Conservation (phyloP, 805 yeast species). For the Ogataea sp. region DNA sequence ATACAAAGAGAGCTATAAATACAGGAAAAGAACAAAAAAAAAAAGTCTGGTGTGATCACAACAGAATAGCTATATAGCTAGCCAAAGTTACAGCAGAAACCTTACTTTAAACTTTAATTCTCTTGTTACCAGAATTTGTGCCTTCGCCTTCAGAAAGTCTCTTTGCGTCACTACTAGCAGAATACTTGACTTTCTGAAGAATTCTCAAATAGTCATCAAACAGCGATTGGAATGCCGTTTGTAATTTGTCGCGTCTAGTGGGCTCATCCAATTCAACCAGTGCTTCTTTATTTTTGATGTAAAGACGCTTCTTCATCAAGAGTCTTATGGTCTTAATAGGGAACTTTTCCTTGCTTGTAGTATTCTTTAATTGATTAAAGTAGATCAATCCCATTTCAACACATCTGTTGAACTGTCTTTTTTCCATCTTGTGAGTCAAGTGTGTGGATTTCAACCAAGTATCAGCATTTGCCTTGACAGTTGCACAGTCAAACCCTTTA, state of each 20-base stretch:
- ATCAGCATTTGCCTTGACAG: conserved; percentile 14
- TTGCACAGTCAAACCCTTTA: conserved; percentile 1
- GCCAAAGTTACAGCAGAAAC: too few relatives aligned
- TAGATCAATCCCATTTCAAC: conserved; percentile 65
- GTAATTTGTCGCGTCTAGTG: conserved; percentile 61
- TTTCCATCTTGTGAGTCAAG: conserved; percentile 49
- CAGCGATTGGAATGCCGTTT: conserved; percentile 62
- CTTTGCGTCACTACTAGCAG: conserved; percentile 11
- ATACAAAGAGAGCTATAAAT: too few relatives aligned
- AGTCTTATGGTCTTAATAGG: conserved; percentile 36
- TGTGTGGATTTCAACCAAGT: conserved; percentile 36
- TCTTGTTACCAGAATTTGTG: background rate
- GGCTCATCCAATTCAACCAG: conserved; percentile 55
- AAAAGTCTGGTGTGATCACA: too few relatives aligned
- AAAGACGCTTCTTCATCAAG: conserved; percentile 68
- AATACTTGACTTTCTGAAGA: conserved; percentile 22
- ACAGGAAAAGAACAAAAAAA: too few relatives aligned
- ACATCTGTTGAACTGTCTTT: conserved; percentile 69
- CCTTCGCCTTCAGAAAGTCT: background rate
- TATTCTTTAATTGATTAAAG: conserved; percentile 20
- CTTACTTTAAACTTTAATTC: too few relatives aligned
- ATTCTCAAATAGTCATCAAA: conserved; percentile 67
- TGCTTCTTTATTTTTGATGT: conserved; percentile 73
- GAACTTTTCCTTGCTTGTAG: conserved; percentile 12
- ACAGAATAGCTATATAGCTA: too few relatives aligned